Conservation (phyloP, 305 asterid genomes). For the Fraxinus sp. region DNA sequence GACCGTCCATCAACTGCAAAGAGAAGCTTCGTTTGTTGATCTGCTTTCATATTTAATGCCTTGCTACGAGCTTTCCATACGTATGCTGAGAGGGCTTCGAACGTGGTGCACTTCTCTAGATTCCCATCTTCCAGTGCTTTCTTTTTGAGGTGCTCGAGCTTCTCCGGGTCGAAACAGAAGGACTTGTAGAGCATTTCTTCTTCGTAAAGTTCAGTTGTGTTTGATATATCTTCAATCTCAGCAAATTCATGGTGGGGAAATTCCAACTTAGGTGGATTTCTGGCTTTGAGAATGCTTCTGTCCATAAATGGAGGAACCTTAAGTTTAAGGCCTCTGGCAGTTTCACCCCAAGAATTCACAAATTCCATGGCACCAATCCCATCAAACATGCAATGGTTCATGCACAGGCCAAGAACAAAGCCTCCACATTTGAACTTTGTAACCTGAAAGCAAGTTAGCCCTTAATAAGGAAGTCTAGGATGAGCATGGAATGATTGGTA, state of each 20-base stretch:
- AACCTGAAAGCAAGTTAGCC: constrained; percentile 43
- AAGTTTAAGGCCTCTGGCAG: constrained; percentile 64
- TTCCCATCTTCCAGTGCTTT: constrained; percentile 47
- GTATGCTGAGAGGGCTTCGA: constrained; percentile 80
- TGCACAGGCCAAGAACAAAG: constrained; percentile 74
- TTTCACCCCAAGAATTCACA: constrained; percentile 79
- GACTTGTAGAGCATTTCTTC: constrained; percentile 64
- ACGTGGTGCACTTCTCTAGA: constrained; percentile 60
- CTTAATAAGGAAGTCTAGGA: neutral
- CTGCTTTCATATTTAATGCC: constrained; percentile 56
- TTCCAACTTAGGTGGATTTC: constrained; percentile 63
- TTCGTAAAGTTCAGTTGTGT: constrained; percentile 50
- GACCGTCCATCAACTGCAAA: constrained; percentile 82
- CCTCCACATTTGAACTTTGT: constrained; percentile 95
- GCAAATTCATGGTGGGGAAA: constrained; percentile 72
- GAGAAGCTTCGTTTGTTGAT: constrained; percentile 73
- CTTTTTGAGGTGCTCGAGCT: constrained; percentile 50
- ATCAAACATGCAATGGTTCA: constrained; percentile 90
- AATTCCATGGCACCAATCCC: constrained; percentile 93
- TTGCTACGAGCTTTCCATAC: constrained; percentile 69
- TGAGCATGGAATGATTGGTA: neutral
- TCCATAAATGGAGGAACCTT: constrained; percentile 70
- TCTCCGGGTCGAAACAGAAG: constrained; percentile 66
- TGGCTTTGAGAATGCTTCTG: constrained; percentile 57
- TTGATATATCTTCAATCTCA: constrained; percentile 64